A percentile compares a stretch with the other conserved stretches of the same genome.
These are phyloP conservation scores for Blakeslea trispora DNA, from an alignment of 371 early-diverging fungal species.

Conservation along the genomic window DNA sequence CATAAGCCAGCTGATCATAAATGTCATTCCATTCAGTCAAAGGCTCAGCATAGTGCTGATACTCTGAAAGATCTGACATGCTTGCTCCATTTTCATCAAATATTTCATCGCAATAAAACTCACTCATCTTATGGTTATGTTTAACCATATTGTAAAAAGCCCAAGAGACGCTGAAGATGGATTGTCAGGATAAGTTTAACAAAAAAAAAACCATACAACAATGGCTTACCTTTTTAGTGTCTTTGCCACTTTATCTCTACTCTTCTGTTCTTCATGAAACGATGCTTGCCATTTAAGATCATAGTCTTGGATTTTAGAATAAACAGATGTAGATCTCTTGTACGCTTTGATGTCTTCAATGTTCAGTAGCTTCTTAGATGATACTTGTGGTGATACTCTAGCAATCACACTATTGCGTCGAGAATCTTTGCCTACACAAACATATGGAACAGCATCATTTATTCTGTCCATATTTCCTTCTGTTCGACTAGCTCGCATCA, in stretches of 20 bases:
- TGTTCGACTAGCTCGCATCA: conserved; percentile 9
- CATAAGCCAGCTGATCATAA: conserved; percentile 41
- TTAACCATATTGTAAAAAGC: conserved; percentile 35
- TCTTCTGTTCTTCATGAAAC: conserved; percentile 29
- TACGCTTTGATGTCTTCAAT: conserved; percentile 24
- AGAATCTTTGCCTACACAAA: conserved; percentile 5
- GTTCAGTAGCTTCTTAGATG: conserved; percentile 4
- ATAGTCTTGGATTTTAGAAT: conserved; percentile 20
- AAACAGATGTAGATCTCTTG: conserved; percentile 21
- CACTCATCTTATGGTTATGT: conserved; percentile 29
- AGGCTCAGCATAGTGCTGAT: conserved; percentile 22
- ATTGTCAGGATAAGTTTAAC: too few relatives aligned
- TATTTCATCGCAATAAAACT: conserved; percentile 31
- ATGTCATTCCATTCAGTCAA: conserved; percentile 39
- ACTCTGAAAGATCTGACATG: conserved; percentile 3
- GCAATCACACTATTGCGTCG: not conserved
- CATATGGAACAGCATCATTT: conserved; percentile 15
- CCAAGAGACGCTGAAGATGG: conserved; percentile 28
- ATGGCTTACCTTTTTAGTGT: conserved; percentile 33
- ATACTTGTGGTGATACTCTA: not conserved
- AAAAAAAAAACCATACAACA: too few relatives aligned
- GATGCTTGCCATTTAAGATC: conserved; percentile 31
- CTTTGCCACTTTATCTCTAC: conserved; percentile 25
- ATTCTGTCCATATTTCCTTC: conserved; percentile 14
- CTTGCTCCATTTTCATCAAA: conserved; percentile 26